These are phyloP conservation scores for Tolypocladium paradoxum DNA, from an alignment of 2,329 filamentous ascomycete species.

Conservation along the genomic window DNA sequence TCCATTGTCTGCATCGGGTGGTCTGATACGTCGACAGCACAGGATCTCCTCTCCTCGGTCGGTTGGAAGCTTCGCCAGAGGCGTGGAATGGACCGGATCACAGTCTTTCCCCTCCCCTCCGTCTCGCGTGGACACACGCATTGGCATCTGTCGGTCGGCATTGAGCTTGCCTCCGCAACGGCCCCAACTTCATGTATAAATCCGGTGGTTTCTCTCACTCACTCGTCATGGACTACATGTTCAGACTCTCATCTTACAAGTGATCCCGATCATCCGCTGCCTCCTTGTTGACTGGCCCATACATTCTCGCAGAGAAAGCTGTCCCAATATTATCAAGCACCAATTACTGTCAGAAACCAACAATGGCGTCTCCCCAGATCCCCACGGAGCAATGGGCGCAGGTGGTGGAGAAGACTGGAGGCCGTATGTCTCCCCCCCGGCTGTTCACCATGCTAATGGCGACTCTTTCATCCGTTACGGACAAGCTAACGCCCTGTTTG, in stretches of 20 bases:
- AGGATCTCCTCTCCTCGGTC: neutral
- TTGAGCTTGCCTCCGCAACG: neutral
- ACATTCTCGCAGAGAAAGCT: neutral
- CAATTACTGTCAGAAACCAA: neutral
- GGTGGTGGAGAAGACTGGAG: conserved; percentile 73
- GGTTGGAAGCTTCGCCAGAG: neutral
- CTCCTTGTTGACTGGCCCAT: neutral
- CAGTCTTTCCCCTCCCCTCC: neutral
- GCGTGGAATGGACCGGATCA: neutral
- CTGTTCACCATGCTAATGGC: neutral
- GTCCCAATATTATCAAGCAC: neutral
- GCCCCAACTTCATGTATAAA: neutral
- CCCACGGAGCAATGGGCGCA: conserved; percentile 85
- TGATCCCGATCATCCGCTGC: neutral
- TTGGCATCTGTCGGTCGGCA: neutral
- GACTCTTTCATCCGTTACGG: neutral
- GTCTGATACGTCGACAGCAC: neutral
- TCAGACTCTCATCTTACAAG: neutral
- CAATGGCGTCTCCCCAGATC: conserved; percentile 35
- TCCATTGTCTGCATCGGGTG: neutral
- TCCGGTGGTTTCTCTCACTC: neutral
- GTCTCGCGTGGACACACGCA: neutral
- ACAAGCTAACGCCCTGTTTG: neutral
- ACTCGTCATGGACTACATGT: neutral
- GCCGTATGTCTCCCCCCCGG: conserved; percentile 34